Percentiles rank a stretch among this genome's conserved stretches.
Evolutionary conservation across 2,329 filamentous ascomycete species (phyloP).

Genomic region (Colletotrichum filicis): DNA sequence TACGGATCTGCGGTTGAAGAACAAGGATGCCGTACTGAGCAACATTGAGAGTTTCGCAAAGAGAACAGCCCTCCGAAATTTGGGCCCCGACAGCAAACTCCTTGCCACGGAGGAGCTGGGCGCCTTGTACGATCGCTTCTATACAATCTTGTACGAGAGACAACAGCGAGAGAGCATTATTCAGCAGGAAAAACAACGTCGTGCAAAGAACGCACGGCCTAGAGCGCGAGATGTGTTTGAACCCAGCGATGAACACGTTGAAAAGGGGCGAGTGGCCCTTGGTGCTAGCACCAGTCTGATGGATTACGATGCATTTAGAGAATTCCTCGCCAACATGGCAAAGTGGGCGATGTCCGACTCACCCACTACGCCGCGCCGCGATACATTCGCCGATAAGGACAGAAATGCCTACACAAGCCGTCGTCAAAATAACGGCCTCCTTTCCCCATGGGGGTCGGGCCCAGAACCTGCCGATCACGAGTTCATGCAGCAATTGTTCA

Average conservation of each 20-base stretch:
- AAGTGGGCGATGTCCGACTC: slow-evolving; percentile 95
- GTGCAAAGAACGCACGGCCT: slow-evolving; percentile 70
- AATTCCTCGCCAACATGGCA: slow-evolving; percentile 89
- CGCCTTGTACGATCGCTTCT: slow-evolving; percentile 93
- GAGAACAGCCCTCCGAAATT: slow-evolving; percentile 92
- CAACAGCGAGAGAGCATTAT: slow-evolving; percentile 84
- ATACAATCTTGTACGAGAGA: slow-evolving; percentile 89
- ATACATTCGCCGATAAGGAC: slow-evolving; percentile 60
- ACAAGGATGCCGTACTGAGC: slow-evolving; percentile 93
- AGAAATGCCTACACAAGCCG: slow-evolving; percentile 55
- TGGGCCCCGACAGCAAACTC: slow-evolving; percentile 95
- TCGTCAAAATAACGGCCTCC: slow-evolving; percentile 23
- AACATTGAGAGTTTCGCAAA: slow-evolving; percentile 99
- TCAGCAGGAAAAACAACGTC: slow-evolving; percentile 78
- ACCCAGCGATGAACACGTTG: slow-evolving; percentile 64
- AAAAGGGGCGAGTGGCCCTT: slow-evolving; percentile 87
- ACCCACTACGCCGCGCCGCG: slow-evolving; percentile 67
- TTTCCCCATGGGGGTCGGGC: slow-evolving; percentile 66
- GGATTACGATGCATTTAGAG: slow-evolving; percentile 96
- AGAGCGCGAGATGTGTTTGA: slow-evolving; percentile 52
- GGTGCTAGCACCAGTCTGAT: slow-evolving; percentile 92
- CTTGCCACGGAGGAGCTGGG: slow-evolving; percentile 87
- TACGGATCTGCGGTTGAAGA: slow-evolving; percentile 87
- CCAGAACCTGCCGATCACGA: slow-evolving; percentile 89
- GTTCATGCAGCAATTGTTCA: slow-evolving; percentile 89